phyloP scores from a whole-genome alignment of 805 yeast genomes.

The Candida tallmaniae region DNA sequence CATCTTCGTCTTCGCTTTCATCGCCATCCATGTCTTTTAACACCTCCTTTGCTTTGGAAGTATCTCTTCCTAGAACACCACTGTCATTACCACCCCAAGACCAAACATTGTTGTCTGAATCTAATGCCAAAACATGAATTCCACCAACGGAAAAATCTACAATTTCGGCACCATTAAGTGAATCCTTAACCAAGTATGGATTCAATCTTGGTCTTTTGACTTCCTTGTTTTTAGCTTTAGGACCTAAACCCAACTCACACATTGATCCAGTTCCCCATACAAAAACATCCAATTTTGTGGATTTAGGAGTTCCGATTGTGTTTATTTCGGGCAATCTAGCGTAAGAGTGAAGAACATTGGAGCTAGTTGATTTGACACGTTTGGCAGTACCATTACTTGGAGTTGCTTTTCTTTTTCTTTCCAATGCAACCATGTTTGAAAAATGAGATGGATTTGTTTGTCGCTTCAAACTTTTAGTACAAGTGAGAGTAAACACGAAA shows the following conservation, averaged over 20 bases:
- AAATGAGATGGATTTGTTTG: too few relatives aligned
- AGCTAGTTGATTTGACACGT: conserved; percentile 28
- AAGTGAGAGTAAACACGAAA: too few relatives aligned
- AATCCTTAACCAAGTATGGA: conserved; percentile 50
- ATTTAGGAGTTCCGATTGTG: conserved; percentile 30
- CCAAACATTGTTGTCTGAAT: conserved; percentile 76
- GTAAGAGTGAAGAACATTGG: conserved; percentile 47
- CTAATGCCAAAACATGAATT: conserved; percentile 86
- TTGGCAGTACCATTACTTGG: conserved; percentile 19
- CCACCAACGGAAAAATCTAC: conserved; percentile 94
- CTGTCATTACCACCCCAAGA: conserved; percentile 98
- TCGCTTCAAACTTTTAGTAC: too few relatives aligned
- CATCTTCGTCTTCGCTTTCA: conserved; percentile 61
- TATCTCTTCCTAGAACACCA: conserved; percentile 85
- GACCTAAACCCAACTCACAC: conserved; percentile 98
- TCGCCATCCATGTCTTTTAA: conserved; percentile 57
- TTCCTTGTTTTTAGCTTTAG: conserved; percentile 83
- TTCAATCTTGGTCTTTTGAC: conserved; percentile 95
- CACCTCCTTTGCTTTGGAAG: conserved; percentile 56
- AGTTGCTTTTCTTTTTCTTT: conserved; percentile 25
- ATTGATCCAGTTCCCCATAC: conserved; percentile 97
- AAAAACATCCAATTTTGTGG: conserved; percentile 64
- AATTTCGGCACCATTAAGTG: conserved; percentile 49
- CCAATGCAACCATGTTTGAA: conserved; percentile 43
- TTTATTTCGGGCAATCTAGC: conserved; percentile 45